Conservation (phyloP, 2,329 filamentous ascomycete genomes). For the Lachnellula hyalina region DNA sequence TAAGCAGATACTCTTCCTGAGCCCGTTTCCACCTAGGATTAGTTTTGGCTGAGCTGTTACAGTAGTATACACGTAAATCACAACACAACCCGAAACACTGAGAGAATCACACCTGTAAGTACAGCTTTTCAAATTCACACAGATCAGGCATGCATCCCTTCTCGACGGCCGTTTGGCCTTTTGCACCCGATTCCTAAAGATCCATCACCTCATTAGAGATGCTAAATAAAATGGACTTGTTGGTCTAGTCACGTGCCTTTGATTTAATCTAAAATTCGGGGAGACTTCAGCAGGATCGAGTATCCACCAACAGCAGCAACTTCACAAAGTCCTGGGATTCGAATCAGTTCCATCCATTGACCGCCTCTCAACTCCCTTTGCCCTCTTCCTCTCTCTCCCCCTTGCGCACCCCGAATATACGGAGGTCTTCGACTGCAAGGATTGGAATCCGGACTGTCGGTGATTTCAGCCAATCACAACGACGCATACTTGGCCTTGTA, state of each 20-base stretch:
- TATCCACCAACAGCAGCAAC: too few relatives aligned
- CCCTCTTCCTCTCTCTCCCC: too few relatives aligned
- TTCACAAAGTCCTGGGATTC: too few relatives aligned
- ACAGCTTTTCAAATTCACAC: background rate
- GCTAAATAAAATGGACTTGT: too few relatives aligned
- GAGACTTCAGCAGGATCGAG: too few relatives aligned
- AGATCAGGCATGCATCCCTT: background rate
- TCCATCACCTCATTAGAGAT: background rate
- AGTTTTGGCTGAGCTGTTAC: background rate
- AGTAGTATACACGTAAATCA: background rate
- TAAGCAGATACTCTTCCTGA: background rate
- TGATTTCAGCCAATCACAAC: constrained; percentile 3
- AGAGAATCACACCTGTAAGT: background rate
- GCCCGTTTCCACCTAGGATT: background rate
- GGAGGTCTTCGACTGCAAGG: background rate
- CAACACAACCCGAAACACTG: background rate
- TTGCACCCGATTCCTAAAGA: background rate
- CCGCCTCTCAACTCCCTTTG: too few relatives aligned
- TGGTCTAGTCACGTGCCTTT: too few relatives aligned
- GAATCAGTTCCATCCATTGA: too few relatives aligned
- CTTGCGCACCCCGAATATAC: background rate
- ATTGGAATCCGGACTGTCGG: background rate
- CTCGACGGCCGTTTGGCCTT: background rate
- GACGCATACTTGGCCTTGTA: background rate
- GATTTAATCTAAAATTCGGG: too few relatives aligned